Base-by-base conservation (phyloP, 1,284 basidiomycete genomes). In the Fomitopsis pinicola region DNA sequence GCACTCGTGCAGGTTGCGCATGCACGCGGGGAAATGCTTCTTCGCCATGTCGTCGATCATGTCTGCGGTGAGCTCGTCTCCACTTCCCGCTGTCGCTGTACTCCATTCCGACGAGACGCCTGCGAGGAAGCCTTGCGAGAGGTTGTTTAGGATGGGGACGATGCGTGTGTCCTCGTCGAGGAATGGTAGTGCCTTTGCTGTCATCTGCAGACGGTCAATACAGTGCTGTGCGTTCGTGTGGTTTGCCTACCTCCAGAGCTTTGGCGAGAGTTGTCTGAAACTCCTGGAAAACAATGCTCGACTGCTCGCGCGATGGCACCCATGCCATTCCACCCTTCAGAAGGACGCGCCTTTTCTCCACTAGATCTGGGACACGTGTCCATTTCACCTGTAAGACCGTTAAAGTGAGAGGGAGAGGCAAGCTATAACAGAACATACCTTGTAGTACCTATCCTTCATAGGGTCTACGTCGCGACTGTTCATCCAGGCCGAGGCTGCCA, bases 151-250 rank as follows among this genome's bases (percentile, higher is more conserved):
- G 55, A 99, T 88, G 22, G 97, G 97, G 17, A 95, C 76, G 4
- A 99, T 79, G 40, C 97, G 91, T 42, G 91, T 92, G 72, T 99
- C 97, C 75, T 98, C 97, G 68, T 99, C 97, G 58, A 99, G 80
- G n/a, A 94, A 86, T 1, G 96, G 96, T 5, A 99, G 82, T 28
- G 89, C 87, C 72, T 91, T 92, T 10, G 96, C 89, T 10, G 97
- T 98, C 66, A 86, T 73, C 93, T 95, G 38, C 5, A 55, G 55
- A 44, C 53, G 22, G 57, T 61, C 59, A 63, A 60, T 59, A 59
- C 59, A 53, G 63, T 54, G 46, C 45, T 17, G 58, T 38, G 8
- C 36, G 30, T n/a, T 48, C 35, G 44, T 30, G 30, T 48, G 55
- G 38, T 17, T 70, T 33, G 14, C 81, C 63, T 66, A 94, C 93